phyloP scores from a whole-genome alignment of 331 rosid genomes.

The Prunus yedoensis region DNA sequence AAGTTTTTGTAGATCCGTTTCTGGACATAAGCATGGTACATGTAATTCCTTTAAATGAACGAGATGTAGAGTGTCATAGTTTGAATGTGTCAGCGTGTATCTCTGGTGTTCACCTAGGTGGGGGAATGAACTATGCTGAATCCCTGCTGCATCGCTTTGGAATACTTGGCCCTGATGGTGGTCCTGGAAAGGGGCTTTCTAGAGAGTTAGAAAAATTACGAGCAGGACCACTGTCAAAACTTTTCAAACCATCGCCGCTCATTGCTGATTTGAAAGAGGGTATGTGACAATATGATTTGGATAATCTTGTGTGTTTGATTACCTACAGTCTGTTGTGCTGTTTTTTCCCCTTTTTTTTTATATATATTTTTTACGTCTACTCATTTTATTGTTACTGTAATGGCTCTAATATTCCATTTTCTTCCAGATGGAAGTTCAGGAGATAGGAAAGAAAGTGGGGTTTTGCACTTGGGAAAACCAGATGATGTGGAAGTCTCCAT shows the following conservation, averaged over 20 bases:
- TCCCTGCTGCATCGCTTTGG: constrained; percentile 87
- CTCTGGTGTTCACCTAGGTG: constrained; percentile 83
- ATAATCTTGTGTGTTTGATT: constrained; percentile 24
- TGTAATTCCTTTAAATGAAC: constrained; percentile 71
- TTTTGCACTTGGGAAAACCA: constrained; percentile 70
- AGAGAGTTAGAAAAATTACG: constrained; percentile 74
- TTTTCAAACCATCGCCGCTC: constrained; percentile 60
- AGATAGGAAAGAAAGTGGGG: constrained; percentile 47
- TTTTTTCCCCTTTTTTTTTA: background rate
- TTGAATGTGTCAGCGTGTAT: constrained; percentile 78
- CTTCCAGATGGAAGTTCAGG: constrained; percentile 40
- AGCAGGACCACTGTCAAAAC: constrained; percentile 79
- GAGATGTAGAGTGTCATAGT: constrained; percentile 69
- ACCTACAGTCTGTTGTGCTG: constrained; percentile 9
- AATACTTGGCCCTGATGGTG: constrained; percentile 90
- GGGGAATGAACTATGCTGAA: constrained; percentile 97
- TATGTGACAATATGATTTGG: constrained; percentile 33
- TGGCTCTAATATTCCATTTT: constrained; percentile 9
- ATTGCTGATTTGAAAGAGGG: constrained; percentile 52
- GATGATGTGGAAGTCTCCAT: constrained; percentile 75
- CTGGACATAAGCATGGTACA: constrained; percentile 63
- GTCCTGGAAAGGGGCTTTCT: constrained; percentile 73
- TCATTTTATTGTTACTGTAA: background rate
- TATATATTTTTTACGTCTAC: background rate
- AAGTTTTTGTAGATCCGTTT: constrained; percentile 56